Evolutionary conservation across 73 alveolate genomes (phyloP).

Genomic region (Symbiodinium natans): DNA sequence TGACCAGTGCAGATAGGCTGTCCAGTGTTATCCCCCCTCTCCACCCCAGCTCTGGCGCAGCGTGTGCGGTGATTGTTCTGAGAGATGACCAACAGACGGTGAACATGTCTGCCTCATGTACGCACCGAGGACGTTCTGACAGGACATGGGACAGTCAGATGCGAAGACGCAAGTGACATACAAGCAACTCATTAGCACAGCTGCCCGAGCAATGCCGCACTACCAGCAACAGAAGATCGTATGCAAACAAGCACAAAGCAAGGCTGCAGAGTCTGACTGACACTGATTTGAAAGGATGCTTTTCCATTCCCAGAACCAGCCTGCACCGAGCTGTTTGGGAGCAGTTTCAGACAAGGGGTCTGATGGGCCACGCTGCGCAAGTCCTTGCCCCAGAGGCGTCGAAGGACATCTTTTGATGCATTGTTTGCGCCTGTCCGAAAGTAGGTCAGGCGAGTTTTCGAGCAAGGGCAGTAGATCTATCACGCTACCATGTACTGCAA

Average conservation of each 20-base stretch:
- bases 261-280: not conserved
- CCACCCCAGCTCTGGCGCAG: too few relatives aligned
- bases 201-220: too few relatives aligned
- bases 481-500: too few relatives aligned
- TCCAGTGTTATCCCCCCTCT: too few relatives aligned
- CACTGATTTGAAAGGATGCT: not conserved
- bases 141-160: not conserved
- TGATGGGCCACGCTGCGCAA: constrained; percentile 1
- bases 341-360: not conserved
- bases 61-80: not conserved
- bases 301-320: not conserved
- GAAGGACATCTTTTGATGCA: not conserved
- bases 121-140: not conserved
- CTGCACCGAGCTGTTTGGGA: not conserved
- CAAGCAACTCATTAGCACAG: too few relatives aligned
- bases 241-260: too few relatives aligned
- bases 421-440: constrained; percentile 81
- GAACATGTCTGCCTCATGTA: too few relatives aligned
- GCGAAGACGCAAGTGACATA: too few relatives aligned
- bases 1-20: too few relatives aligned
- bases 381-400: constrained; percentile 10
- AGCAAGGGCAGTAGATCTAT: not conserved
- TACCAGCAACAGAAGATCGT: too few relatives aligned
- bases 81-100: not conserved
- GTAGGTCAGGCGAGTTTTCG: constrained; percentile 55